Evolutionary conservation across 2,329 filamentous ascomycete genomes (phyloP).

Genomic region (Chaetothyriales sp.): DNA sequence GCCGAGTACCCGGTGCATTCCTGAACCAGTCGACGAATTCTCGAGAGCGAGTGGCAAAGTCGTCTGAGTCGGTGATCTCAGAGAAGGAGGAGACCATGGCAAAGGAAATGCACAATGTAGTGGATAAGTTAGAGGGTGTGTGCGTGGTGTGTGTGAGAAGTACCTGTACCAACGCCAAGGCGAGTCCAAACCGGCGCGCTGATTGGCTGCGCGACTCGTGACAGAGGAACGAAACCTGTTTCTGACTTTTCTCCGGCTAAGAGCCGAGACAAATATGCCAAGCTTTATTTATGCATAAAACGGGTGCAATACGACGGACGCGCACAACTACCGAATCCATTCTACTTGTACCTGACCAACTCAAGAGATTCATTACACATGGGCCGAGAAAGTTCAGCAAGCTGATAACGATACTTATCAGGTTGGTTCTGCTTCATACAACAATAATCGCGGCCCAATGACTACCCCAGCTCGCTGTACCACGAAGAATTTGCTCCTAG

Average conservation of each 20-base stretch:
- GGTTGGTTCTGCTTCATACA: too few species aligned
- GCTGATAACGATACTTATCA: too few species aligned
- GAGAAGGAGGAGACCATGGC: not conserved
- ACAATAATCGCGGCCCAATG: too few species aligned
- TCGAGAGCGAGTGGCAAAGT: conserved; percentile 33
- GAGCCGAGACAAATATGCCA: too few species aligned
- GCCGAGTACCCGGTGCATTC: conserved; percentile 33
- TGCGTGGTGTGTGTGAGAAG: not conserved
- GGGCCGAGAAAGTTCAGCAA: too few species aligned
- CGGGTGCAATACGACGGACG: too few species aligned
- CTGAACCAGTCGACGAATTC: conserved; percentile 44
- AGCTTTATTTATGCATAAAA: too few species aligned
- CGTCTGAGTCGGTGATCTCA: conserved; percentile 10
- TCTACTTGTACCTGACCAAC: too few species aligned
- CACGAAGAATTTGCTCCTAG: too few species aligned
- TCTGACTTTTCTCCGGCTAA: not conserved
- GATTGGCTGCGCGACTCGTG: not conserved
- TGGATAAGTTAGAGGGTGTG: not conserved
- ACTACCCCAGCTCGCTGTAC: too few species aligned
- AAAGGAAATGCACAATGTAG: not conserved
- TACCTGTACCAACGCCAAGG: not conserved
- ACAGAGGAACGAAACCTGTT: not conserved
- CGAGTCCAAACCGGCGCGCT: not conserved
- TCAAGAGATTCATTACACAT: too few species aligned
- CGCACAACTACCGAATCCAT: too few species aligned